These are phyloP conservation scores for Colletotrichum echinochloae DNA, from an alignment of 2,329 filamentous ascomycete species.

Conservation along the genomic window DNA sequence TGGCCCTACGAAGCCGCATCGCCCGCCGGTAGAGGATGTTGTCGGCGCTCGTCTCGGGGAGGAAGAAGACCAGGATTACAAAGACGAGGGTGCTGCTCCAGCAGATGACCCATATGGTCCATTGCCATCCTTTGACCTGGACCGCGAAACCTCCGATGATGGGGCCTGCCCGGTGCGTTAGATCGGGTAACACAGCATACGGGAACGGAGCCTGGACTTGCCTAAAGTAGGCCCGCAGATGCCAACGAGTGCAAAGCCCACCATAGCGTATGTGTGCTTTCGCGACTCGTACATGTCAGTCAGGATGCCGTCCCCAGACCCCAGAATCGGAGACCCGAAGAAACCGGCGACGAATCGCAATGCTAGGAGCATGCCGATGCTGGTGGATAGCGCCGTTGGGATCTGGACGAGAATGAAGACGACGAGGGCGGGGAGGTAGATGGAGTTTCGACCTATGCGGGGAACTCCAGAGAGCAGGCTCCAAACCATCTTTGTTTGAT, in stretches of 20 bases:
- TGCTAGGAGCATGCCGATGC: constrained; percentile 39
- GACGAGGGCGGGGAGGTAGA: constrained; percentile 41
- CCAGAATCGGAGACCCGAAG: constrained; percentile 38
- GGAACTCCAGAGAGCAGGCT: constrained; percentile 42
- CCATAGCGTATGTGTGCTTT: constrained; percentile 33
- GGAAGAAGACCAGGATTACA: constrained; percentile 42
- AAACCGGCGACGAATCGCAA: constrained; percentile 43
- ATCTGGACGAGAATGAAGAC: constrained; percentile 39
- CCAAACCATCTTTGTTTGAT: constrained; percentile 33
- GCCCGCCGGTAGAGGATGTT: constrained; percentile 44
- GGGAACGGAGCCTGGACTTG: neutral
- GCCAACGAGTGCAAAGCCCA: constrained; percentile 20
- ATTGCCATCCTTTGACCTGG: constrained; percentile 41
- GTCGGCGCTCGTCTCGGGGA: constrained; percentile 44
- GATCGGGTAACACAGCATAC: neutral
- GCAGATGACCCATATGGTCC: constrained; percentile 43
- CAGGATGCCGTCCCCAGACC: constrained; percentile 22
- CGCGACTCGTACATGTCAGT: constrained; percentile 23
- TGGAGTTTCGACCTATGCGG: constrained; percentile 38
- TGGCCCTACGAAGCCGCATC: constrained; percentile 40
- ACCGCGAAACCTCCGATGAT: constrained; percentile 37
- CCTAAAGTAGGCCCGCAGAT: constrained; percentile 32
- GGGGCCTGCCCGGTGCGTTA: constrained; percentile 11
- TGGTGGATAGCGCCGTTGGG: constrained; percentile 37
- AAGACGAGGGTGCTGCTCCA: constrained; percentile 40